A percentile compares a stretch with the other conserved stretches of the same genome.
Evolutionary conservation across 78 protist genomes (phyloP).

Genomic region (Dictyostelium citrinum): DNA sequence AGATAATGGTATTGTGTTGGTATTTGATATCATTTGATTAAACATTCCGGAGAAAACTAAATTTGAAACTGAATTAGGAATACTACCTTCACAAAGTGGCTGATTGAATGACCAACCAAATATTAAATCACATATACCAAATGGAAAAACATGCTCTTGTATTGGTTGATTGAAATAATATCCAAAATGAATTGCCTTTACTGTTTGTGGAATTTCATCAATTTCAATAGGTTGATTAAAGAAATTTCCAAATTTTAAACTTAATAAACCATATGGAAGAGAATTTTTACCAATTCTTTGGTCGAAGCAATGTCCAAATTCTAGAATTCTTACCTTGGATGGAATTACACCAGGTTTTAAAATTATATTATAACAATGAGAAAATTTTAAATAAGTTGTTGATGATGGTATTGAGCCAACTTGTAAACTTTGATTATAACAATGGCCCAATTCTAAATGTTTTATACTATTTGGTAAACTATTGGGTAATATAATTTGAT

Average conservation of each 20-base stretch:
- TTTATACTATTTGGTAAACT: not conserved
- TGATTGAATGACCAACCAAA: conserved; percentile 4
- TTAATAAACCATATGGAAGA: not conserved
- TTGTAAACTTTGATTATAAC: not conserved
- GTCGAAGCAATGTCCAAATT: not conserved
- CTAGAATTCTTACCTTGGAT: not conserved
- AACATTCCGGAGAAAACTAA: not conserved
- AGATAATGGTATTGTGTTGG: not conserved
- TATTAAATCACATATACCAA: not conserved
- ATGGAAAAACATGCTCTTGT: not conserved
- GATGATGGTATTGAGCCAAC: not conserved
- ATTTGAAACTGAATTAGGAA: not conserved
- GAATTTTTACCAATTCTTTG: not conserved
- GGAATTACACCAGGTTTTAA: not conserved
- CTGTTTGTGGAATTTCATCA: not conserved
- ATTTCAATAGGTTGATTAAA: not conserved
- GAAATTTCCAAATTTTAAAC: not conserved
- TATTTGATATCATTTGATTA: not conserved
- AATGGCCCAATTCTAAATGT: not conserved
- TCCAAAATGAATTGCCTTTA: not conserved
- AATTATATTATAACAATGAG: not conserved
- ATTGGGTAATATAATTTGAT: not conserved
- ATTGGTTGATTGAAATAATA: not conserved
- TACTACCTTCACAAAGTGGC: not conserved
- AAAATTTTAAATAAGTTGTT: not conserved